Conservation (phyloP, 2,329 filamentous ascomycete species). For the Colletotrichum sp. region DNA sequence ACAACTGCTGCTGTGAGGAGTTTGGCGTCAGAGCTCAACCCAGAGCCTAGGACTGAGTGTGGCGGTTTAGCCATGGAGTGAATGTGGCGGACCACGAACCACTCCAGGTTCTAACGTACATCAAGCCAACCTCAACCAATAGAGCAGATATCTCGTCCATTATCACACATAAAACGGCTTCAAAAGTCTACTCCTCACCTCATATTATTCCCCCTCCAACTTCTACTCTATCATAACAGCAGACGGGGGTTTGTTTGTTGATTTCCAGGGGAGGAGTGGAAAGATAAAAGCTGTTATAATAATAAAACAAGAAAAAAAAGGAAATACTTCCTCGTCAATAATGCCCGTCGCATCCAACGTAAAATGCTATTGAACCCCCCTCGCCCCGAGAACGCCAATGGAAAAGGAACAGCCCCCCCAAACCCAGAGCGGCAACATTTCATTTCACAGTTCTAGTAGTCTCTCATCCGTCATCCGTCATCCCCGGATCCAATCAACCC, state of each 20-base stretch:
- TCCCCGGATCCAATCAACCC: neutral
- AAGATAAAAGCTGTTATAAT: neutral
- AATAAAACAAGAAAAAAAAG: neutral
- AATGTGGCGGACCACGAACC: no score
- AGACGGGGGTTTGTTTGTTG: neutral
- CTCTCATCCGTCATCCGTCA: neutral
- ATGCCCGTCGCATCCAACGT: neutral
- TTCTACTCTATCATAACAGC: neutral
- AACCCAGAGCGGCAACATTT: neutral
- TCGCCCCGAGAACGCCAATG: neutral
- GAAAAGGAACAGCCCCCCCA: neutral
- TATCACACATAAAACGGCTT: rapidly evolving
- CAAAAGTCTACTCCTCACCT: neutral
- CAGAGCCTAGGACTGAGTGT: no score
- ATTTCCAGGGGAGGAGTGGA: neutral
- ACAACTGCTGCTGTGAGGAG: no score
- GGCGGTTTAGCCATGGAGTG: no score
- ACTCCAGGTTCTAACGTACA: no score
- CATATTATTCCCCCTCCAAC: neutral
- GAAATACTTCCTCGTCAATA: neutral
- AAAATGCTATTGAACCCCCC: neutral
- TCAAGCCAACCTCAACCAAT: no score
- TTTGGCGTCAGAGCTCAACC: no score
- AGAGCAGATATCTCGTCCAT: neutral
- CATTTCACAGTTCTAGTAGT: neutral